Base-by-base conservation (phyloP, 495 filamentous ascomycete species). In the Penicillium daleae region DNA sequence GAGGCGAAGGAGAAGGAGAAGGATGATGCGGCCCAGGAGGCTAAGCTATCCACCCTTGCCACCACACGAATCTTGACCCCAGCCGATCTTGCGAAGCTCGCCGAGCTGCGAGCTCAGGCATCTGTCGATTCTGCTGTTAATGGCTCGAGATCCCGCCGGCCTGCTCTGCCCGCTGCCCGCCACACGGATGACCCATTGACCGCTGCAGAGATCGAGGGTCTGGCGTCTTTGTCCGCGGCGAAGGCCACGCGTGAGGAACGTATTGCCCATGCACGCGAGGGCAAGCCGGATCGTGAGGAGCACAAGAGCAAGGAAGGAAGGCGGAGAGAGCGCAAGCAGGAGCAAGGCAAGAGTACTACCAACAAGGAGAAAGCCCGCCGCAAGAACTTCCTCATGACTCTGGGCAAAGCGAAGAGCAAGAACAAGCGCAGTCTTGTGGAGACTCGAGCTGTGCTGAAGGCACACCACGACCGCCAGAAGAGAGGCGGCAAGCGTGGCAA, bases 351-450 rank as follows among this genome's bases (percentile, higher is more conserved):
- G 84, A 94, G 90, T 75, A 91, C 91, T 5, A 99, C 95, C 67
- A 99, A 99, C 79, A 91, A 91, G 83, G 96, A 99, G 83, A 99
- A 99, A 84, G 87, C 90, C 29, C 81, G 94, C 55, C 89, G 88
- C 82, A 98, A 99, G 87, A 98, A 98, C 74, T 96, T 98, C 76
- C 72, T 98, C 69, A 99, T 99, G 96, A 97, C 93, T 31, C 75
- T 98, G 39, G 91, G 93, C 51, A 98, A 98, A 82, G 94, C 95
- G 3, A 91, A 91, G 78, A 85, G 81, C 51, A 98, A 97, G 82
- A 88, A 91, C 71, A 97, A 97, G 88, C 83, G 92, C 67, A 96
- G 91, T 86, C 80, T 99, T 71, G 83, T 89, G 42, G 89, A 97
- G 69, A 92, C 88, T 48, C 84, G 86, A 65, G 90, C 87, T 74